Evolutionary conservation across 352 stramenopile species (phyloP), one percentile per base, ranked within the genome.

Genomic region (Plasmopara viticola): DNA sequence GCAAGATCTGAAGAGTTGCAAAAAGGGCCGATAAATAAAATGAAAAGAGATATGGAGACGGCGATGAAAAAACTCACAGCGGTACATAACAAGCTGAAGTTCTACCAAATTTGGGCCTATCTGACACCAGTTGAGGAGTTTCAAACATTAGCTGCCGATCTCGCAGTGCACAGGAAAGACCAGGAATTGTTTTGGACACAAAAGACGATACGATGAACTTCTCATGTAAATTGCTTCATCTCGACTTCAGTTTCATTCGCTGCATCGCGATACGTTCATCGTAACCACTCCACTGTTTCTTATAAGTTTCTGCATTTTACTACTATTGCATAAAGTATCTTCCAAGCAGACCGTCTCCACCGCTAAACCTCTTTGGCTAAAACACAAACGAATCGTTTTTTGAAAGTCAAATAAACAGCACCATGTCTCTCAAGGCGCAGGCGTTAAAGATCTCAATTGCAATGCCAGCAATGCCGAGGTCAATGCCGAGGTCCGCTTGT

Each of bases 401-500:
- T 31, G 41, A 2, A 51, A 33, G 28, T 41, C 30, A 13, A 61
- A 33, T 20, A 53, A 18, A 18, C 34, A 28, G n/a, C 30, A 25
- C 53, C 43, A 35, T 14, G 51, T 42, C 20, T 40, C 50, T 79
- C 68, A 84, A 50, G 70, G 60, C 13, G 68, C 74, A 14, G 64
- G 66, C 18, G 72, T 70, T 9, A 68, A 54, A 14, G 55, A 68
- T 43, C 44, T 29, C 39, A 46, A 35, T 40, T 76, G 58, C 50
- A 87, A 54, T 10, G 60, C 65, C 47, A 78, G 83, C 33, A 92
- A 67, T 34, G 78, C 78, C 10, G 71, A 72, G 43, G 83, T 68
- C 82, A 79, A 93, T 51, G 90, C n/a, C n/a, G n/a, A n/a, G n/a
- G n/a, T n/a, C n/a, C n/a, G n/a, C n/a, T n/a, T n/a, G n/a, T n/a